Conservation (phyloP, 1,284 basidiomycete species). For the Boletus smithii region DNA sequence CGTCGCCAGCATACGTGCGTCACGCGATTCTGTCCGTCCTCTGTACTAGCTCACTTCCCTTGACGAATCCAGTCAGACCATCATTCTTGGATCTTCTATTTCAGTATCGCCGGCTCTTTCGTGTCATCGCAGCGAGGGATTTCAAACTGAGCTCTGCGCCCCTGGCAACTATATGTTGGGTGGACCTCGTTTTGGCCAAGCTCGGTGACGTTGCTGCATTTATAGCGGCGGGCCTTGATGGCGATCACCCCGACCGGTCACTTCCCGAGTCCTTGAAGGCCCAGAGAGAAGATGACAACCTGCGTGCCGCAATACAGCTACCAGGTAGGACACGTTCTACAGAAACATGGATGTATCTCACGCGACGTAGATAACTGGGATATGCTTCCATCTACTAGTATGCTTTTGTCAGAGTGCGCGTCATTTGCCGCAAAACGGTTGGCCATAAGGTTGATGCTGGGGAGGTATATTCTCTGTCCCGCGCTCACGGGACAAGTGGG, state of each 20-base stretch:
- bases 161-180: conserved; percentile 53
- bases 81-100: conserved; percentile 44
- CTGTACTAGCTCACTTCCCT: conserved; percentile 9
- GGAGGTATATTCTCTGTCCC: conserved; percentile 50
- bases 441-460: conserved; percentile 51
- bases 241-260: conserved; percentile 10
- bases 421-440: conserved; percentile 62
- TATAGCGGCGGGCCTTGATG: conserved; percentile 35
- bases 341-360: conserved; percentile 7
- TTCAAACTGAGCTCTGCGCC: conserved; percentile 18
- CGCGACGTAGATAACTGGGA: conserved; percentile 44
- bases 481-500: conserved; percentile 12
- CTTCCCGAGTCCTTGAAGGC: conserved; percentile 35
- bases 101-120: conserved; percentile 46
- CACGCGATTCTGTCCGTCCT: background rate
- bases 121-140: conserved; percentile 39
- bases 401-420: conserved; percentile 44
- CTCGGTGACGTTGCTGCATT: conserved; percentile 42
- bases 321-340: conserved; percentile 46
- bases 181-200: conserved; percentile 57
- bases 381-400: conserved; percentile 39
- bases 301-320: conserved; percentile 60
- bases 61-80: conserved; percentile 24
- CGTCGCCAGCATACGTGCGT: conserved; percentile 28
- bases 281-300: conserved; percentile 46